phyloP scores from a whole-genome alignment of 1,139 yeast genomes.

The Lodderomyces theae region DNA sequence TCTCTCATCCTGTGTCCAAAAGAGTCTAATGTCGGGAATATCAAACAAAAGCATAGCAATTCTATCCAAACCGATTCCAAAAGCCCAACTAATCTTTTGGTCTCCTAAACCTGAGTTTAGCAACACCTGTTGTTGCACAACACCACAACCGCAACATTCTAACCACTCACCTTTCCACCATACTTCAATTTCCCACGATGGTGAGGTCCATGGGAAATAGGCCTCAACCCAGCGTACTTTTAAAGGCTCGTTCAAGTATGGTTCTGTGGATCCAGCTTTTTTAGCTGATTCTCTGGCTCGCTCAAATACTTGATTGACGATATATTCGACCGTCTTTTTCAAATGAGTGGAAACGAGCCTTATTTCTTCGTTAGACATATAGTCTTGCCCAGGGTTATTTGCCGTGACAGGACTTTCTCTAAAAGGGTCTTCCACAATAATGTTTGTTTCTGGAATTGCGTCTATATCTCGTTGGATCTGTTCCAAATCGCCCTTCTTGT shows the following conservation, averaged over 20 bases:
- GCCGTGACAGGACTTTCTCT: conserved; percentile 45
- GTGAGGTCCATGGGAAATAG: conserved; percentile 97
- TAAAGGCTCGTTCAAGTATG: conserved; percentile 69
- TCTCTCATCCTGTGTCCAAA: conserved; percentile 86
- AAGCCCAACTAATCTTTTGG: conserved; percentile 87
- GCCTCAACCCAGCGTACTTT: conserved; percentile 95
- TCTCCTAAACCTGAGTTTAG: conserved; percentile 65
- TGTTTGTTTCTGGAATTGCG: conserved; percentile 64
- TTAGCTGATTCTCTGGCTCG: conserved; percentile 68
- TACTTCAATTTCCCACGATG: conserved; percentile 97
- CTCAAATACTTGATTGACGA: conserved; percentile 81
- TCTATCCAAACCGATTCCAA: conserved; percentile 93
- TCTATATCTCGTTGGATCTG: conserved; percentile 55
- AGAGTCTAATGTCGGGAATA: conserved; percentile 89
- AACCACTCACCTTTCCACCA: conserved; percentile 99
- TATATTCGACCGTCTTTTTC: conserved; percentile 78
- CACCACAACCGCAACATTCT: conserved; percentile 96
- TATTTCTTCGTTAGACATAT: conserved; percentile 69
- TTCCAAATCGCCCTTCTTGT: conserved; percentile 55
- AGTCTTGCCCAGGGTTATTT: conserved; percentile 75
- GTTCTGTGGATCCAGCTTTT: conserved; percentile 60
- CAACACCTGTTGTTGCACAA: conserved; percentile 77
- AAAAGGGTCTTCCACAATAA: conserved; percentile 75
- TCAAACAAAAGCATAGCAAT: conserved; percentile 95
- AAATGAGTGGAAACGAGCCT: conserved; percentile 71